These are phyloP conservation scores for Oehlia diaphana DNA, from an alignment of 192 early-diverging fungal species.

Conservation along the genomic window DNA sequence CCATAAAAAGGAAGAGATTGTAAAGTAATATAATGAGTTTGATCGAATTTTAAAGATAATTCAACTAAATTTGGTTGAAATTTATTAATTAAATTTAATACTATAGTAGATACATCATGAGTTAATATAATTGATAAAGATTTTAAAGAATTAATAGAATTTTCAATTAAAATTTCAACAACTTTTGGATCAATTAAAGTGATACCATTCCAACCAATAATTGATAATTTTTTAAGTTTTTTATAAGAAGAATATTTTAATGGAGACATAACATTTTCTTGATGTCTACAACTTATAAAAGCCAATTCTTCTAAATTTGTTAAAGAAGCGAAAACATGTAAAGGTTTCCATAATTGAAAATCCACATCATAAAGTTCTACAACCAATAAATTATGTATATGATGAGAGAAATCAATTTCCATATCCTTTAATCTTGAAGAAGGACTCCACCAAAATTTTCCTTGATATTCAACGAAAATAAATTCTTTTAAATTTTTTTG, in stretches of 20 bases:
- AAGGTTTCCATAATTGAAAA: constrained; percentile 14
- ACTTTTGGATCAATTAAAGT: not conserved
- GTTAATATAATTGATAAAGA: constrained; percentile 8
- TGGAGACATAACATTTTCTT: constrained; percentile 7
- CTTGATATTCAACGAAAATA: constrained; percentile 11
- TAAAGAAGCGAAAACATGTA: not conserved
- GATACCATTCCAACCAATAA: not conserved
- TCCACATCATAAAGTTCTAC: constrained; percentile 11
- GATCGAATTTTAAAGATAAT: constrained; percentile 9
- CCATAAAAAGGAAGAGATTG: not conserved
- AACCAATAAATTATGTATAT: not conserved
- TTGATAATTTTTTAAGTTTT: constrained; percentile 16
- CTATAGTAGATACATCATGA: not conserved
- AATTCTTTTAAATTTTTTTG: constrained; percentile 13
- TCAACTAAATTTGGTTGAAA: constrained; percentile 8
- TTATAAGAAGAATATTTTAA: not conserved
- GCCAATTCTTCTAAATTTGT: constrained; percentile 8
- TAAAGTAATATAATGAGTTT: not conserved
- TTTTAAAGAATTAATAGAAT: not conserved
- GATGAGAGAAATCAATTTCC: constrained; percentile 1
- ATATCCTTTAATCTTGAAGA: constrained; percentile 7
- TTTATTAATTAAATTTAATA: not conserved
- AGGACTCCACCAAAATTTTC: constrained; percentile 8
- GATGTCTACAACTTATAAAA: not conserved
- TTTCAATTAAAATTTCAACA: not conserved